Evolutionary conservation across 108 stramenopile genomes (phyloP), one percentile per base, ranked within the genome.

Genomic region (Skeletonema potamos): DNA sequence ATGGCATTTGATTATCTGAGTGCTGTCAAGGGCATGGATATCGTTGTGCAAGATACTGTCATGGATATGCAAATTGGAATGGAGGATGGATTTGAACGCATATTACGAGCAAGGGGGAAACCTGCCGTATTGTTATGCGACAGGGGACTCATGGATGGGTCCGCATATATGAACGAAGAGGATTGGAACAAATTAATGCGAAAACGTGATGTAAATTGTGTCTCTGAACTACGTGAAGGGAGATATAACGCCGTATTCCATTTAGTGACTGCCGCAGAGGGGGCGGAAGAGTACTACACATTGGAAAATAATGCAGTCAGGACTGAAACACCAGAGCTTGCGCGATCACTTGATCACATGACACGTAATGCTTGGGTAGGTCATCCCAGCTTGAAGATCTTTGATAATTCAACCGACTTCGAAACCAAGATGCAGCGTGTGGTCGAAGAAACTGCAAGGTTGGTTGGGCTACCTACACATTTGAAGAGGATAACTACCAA

Each of bases 171-270:
- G 76, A 54, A 57, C 11, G 59, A 67, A 7, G 84, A 89, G 13
- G 82, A 89, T 44, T 95, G 92, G 90, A 68, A 54, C 27, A 58
- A 85, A 4, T 64, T 83, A 6, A 61, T 97, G 20, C 56, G 85
- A 13, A 62, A 84, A 30, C 67, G 84, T 20, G 79, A 85, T 51
- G 78, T 83, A 6, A 60, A 73, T 17, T 68, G 74, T 32, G 86
- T 85, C 13, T 79, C 82, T 12, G 89, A 92, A 33, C 67, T 93
- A 30, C 79, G 92, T 18, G 95, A 96, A 55, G 86, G 79, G 11
- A 81, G 98, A 20, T 99, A 99, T 78, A 90, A 99, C 85, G 95
- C 92, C 51, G 88, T 97, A 12, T 92, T 96, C 58, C 97, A 98
- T 72, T 79, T 99, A 73, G 93, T 97, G 0, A 96, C 98, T 20